phyloP scores from a whole-genome alignment of 2,329 filamentous ascomycete genomes.

The Diaporthe sp. region DNA sequence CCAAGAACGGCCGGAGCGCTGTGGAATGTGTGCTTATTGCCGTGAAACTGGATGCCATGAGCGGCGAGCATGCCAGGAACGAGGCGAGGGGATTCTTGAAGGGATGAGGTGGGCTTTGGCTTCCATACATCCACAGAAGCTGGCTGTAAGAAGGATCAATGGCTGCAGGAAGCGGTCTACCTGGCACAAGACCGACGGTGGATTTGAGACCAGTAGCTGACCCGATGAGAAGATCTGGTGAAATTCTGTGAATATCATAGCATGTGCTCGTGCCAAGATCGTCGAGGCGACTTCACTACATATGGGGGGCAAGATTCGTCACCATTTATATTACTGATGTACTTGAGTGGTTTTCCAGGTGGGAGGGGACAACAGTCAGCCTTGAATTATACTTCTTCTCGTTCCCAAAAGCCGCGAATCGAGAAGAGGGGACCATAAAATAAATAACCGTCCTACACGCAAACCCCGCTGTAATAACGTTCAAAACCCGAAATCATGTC shows the following conservation, averaged over 20 bases:
- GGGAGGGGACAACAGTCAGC: not conserved
- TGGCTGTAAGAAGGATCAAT: not conserved
- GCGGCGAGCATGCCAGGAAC: constrained; percentile 76
- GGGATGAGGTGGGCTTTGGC: not conserved
- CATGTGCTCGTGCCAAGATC: not conserved
- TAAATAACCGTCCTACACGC: not conserved
- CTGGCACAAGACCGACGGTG: not conserved
- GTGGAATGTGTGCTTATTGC: constrained; percentile 81
- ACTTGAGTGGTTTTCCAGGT: not conserved
- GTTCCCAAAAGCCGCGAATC: not conserved
- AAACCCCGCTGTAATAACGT: constrained; percentile 15
- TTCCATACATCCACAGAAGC: too few relatives aligned
- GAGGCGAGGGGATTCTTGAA: constrained; percentile 71
- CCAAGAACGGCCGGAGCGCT: constrained; percentile 61
- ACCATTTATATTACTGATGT: not conserved
- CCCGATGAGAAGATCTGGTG: not conserved
- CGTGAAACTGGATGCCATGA: constrained; percentile 81
- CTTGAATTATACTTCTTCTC: constrained; percentile 19
- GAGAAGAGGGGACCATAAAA: not conserved
- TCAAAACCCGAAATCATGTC: constrained; percentile 18
- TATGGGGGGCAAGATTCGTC: not conserved
- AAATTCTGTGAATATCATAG: not conserved
- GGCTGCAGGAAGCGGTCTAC: not conserved
- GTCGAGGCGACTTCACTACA: not conserved
- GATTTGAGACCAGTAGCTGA: not conserved